phyloP scores from a whole-genome alignment of 495 filamentous ascomycete genomes.

The Penicillium canescens region DNA sequence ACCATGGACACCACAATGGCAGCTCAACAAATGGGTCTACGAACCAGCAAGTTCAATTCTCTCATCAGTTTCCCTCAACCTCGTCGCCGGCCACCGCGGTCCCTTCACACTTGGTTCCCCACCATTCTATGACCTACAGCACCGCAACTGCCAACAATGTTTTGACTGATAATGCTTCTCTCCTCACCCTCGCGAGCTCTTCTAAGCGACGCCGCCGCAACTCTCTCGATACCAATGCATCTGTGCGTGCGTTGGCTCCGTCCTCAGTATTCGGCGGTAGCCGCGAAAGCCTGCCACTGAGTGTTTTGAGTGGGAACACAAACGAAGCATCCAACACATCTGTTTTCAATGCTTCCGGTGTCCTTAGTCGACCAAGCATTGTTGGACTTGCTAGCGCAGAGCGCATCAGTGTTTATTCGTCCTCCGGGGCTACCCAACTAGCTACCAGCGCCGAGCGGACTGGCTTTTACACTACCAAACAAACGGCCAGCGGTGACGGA shows the following conservation, averaged over 20 bases:
- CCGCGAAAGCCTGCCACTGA: constrained; percentile 82
- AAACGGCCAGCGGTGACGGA: constrained; percentile 63
- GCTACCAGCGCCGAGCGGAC: constrained; percentile 67
- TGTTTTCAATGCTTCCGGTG: constrained; percentile 51
- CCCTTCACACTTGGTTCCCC: constrained; percentile 70
- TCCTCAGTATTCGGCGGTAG: constrained; percentile 91
- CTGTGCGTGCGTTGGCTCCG: constrained; percentile 86
- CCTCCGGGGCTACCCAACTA: constrained; percentile 66
- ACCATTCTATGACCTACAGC: constrained; percentile 79
- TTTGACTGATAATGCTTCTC: constrained; percentile 91
- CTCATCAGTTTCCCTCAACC: constrained; percentile 78
- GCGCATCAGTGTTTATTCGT: constrained; percentile 83
- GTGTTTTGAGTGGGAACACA: constrained; percentile 78
- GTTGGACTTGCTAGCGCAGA: constrained; percentile 69
- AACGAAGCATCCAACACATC: constrained; percentile 54
- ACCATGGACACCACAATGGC: constrained; percentile 41
- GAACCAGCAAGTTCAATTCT: constrained; percentile 68
- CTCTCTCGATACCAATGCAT: constrained; percentile 94
- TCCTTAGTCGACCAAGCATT: constrained; percentile 52
- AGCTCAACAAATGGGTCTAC: constrained; percentile 48
- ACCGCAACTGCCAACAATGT: constrained; percentile 90
- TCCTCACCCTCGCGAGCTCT: constrained; percentile 93
- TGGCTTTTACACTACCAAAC: constrained; percentile 76
- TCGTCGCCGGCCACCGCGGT: constrained; percentile 73
- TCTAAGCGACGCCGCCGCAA: constrained; percentile 86